Percentiles rank a stretch among this genome's conserved stretches.
Conservation (phyloP, 2,329 filamentous ascomycete species). For the Aquanectria penicillioides region DNA sequence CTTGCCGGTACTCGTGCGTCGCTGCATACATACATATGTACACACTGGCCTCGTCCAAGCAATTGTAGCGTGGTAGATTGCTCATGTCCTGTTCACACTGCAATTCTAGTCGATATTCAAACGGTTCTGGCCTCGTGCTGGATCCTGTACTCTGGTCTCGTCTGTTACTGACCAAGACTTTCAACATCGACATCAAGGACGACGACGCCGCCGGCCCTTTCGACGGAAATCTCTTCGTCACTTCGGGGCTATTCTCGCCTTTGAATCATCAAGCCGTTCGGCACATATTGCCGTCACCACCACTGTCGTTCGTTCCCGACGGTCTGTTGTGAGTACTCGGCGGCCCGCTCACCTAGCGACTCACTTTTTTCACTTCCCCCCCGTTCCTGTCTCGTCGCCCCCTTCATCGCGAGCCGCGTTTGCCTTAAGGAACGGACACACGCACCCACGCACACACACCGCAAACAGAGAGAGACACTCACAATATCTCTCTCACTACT, state of each 20-base stretch:
- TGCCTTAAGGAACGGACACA: too few species aligned
- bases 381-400: constrained; percentile 8
- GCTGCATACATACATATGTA: constrained; percentile 35
- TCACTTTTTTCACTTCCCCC: constrained; percentile 1
- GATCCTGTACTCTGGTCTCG: constrained; percentile 23
- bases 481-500: too few species aligned
- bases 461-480: too few species aligned
- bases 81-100: constrained; percentile 35
- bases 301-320: constrained; percentile 3
- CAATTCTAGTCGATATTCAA: constrained; percentile 35
- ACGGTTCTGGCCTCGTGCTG: constrained; percentile 39
- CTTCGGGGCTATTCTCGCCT: neutral
- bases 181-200: neutral
- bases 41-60: constrained; percentile 38
- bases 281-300: neutral
- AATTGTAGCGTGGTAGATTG: constrained; percentile 40
- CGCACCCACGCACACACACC: too few species aligned
- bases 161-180: too few species aligned
- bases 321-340: constrained; percentile 11
- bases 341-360: constrained; percentile 12
- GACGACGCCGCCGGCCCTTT: neutral
- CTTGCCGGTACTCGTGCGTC: constrained; percentile 40
- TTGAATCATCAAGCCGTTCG: constrained; percentile 2
- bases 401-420: constrained; percentile 11
- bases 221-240: neutral